Evolutionary conservation across 2,329 filamentous ascomycete genomes (phyloP).

Genomic region (Aplosporella prunicola): DNA sequence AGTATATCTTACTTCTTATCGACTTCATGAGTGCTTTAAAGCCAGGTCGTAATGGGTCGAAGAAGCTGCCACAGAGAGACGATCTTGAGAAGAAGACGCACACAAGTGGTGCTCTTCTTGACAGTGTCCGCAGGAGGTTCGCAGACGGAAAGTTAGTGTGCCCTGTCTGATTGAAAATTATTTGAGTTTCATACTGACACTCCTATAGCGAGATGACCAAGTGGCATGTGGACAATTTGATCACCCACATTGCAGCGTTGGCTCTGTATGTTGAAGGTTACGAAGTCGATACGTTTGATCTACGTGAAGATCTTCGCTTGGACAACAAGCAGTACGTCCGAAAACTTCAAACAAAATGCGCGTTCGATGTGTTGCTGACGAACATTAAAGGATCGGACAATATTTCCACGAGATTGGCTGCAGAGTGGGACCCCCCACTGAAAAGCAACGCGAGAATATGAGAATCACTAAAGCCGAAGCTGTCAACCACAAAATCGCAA

Average conservation of each 20-base stretch:
- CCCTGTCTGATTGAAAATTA: slow-evolving; percentile 16
- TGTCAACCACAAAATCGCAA: slow-evolving; percentile 54
- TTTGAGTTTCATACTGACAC: slow-evolving; percentile 13
- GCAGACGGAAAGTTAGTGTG: slow-evolving; percentile 41
- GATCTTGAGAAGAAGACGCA: slow-evolving; percentile 50
- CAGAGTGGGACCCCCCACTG: slow-evolving; percentile 42
- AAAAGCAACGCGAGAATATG: slow-evolving; percentile 40
- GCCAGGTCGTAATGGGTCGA: slow-evolving; percentile 27
- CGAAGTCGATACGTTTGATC: slow-evolving; percentile 58
- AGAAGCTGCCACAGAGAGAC: slow-evolving; percentile 50
- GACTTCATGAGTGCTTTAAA: slow-evolving; percentile 37
- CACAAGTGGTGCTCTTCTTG: slow-evolving; percentile 53
- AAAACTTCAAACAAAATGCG: neutral
- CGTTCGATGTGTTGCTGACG: neutral
- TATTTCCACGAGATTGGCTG: slow-evolving; percentile 73
- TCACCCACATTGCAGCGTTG: slow-evolving; percentile 63
- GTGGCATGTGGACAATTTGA: slow-evolving; percentile 61
- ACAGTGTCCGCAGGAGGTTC: slow-evolving; percentile 61
- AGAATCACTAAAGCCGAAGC: slow-evolving; percentile 53
- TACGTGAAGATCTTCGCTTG: slow-evolving; percentile 62
- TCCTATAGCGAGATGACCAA: slow-evolving; percentile 50
- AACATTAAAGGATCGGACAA: slow-evolving; percentile 42
- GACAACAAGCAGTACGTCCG: slow-evolving; percentile 52
- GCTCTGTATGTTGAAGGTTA: slow-evolving; percentile 65
- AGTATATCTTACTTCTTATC: slow-evolving; percentile 40